Percentiles rank a stretch among this genome's conserved stretches.
These are phyloP conservation scores for Neurospora sp. DNA, from an alignment of 495 filamentous ascomycete genomes.

Conservation along the genomic window DNA sequence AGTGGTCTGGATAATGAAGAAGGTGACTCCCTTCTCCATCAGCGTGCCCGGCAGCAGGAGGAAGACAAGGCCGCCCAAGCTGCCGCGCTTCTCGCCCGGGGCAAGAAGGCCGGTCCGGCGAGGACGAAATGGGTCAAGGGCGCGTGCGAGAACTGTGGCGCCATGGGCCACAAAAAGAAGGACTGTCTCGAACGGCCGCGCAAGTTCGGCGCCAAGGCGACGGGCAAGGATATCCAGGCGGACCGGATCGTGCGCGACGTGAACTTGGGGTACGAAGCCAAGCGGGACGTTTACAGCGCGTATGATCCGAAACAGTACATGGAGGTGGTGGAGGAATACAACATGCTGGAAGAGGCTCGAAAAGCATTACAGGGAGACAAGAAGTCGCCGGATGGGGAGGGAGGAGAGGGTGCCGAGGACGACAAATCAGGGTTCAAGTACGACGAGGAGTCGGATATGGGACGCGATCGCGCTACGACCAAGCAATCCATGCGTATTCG, in stretches of 20 bases:
- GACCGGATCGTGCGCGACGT: slow-evolving; percentile 85
- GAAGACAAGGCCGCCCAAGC: slow-evolving; percentile 79
- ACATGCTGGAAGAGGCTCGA: slow-evolving; percentile 76
- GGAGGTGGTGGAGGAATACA: slow-evolving; percentile 76
- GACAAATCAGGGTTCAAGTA: slow-evolving; percentile 50
- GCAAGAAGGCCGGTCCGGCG: slow-evolving; percentile 67
- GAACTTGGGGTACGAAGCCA: slow-evolving; percentile 91
- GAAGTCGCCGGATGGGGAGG: slow-evolving; percentile 33
- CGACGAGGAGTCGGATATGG: slow-evolving; percentile 96
- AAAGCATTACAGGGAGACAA: neutral
- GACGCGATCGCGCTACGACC: slow-evolving; percentile 81
- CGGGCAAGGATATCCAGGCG: slow-evolving; percentile 83
- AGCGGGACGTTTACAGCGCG: slow-evolving; percentile 94
- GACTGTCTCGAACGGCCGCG: slow-evolving; percentile 86
- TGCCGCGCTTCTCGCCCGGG: slow-evolving; percentile 36
- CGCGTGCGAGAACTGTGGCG: slow-evolving; percentile 95
- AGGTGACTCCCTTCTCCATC: slow-evolving; percentile 92
- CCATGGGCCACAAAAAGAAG: slow-evolving; percentile 90
- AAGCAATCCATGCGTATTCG: slow-evolving; percentile 74
- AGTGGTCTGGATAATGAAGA: slow-evolving; percentile 58
- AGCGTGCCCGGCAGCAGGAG: slow-evolving; percentile 63
- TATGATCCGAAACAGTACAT: slow-evolving; percentile 85
- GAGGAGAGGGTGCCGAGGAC: slow-evolving; percentile 37
- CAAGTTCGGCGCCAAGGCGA: slow-evolving; percentile 86
- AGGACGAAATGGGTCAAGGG: slow-evolving; percentile 97